A percentile compares a stretch with the other conserved stretches of the same genome.
Evolutionary conservation across 1,284 basidiomycete genomes (phyloP).

Genomic region (Sanghuangporus sanghuang): DNA sequence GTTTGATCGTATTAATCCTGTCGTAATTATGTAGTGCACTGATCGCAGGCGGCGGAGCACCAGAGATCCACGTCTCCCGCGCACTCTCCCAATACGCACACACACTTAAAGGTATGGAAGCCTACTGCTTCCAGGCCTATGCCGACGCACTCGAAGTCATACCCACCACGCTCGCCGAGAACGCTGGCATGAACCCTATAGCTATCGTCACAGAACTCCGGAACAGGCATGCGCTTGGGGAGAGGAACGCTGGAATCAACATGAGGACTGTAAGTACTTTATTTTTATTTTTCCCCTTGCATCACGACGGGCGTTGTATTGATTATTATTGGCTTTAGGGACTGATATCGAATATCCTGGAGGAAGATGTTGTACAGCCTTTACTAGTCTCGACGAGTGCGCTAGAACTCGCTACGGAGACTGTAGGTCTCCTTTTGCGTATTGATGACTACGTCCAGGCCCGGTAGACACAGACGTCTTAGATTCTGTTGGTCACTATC

Average conservation of each 20-base stretch:
- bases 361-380: constrained; percentile 97
- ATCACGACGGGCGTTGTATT: background rate
- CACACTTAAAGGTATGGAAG: constrained; percentile 96
- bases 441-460: constrained; percentile 94
- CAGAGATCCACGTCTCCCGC: constrained; percentile 98
- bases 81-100: constrained; percentile 89
- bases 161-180: constrained; percentile 96
- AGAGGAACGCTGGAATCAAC: constrained; percentile 95
- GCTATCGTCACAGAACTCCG: constrained; percentile 97
- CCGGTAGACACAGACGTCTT: constrained; percentile 34
- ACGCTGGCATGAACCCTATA: constrained; percentile 97
- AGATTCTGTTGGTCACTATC: background rate
- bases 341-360: constrained; percentile 92
- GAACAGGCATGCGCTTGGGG: constrained; percentile 94
- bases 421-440: constrained; percentile 92
- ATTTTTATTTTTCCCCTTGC: background rate
- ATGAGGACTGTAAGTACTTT: constrained; percentile 75
- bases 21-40: constrained; percentile 58
- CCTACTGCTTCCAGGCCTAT: constrained; percentile 98
- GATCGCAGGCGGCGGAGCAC: constrained; percentile 96
- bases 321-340: constrained; percentile 48
- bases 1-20: constrained; percentile 1
- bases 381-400: constrained; percentile 94
- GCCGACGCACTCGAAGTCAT: constrained; percentile 98
- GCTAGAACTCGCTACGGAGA: constrained; percentile 94